These are phyloP conservation scores for Zasmidium angulare DNA, from an alignment of 2,329 filamentous ascomycete genomes.

Conservation along the genomic window DNA sequence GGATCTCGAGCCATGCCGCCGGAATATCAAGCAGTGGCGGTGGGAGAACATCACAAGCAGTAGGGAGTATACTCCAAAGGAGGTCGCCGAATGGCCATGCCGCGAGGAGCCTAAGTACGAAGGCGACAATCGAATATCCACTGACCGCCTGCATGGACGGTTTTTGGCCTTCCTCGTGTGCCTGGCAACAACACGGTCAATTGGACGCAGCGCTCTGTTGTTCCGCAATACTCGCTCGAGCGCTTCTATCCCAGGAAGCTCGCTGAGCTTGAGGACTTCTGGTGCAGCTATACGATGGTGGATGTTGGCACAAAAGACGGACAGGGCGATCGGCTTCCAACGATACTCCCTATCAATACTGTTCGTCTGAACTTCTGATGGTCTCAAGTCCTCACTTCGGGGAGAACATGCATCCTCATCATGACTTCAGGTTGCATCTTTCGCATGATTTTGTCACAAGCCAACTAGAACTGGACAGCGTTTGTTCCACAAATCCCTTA, in stretches of 20 bases:
- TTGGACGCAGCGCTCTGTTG: constrained; percentile 42
- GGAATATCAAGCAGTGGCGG: too few species aligned
- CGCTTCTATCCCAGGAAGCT: constrained; percentile 28
- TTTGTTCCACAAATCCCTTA: too few species aligned
- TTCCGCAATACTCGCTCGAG: constrained; percentile 42
- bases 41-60: too few species aligned
- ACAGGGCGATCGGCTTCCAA: constrained; percentile 20
- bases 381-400: too few species aligned
- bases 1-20: too few species aligned
- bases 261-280: constrained; percentile 17
- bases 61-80: neutral
- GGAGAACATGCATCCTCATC: too few species aligned
- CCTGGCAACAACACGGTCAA: constrained; percentile 39
- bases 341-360: too few species aligned
- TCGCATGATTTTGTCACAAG: too few species aligned
- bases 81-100: constrained; percentile 43
- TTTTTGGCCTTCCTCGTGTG: constrained; percentile 46
- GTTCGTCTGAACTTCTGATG: too few species aligned
- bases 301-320: constrained; percentile 23
- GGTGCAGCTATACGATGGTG: constrained; percentile 16
- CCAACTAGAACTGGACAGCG: too few species aligned
- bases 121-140: constrained; percentile 48
- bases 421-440: too few species aligned
- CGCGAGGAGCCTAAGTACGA: constrained; percentile 48
- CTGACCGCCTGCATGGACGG: constrained; percentile 43